Evolutionary conservation across 805 yeast species (phyloP), one percentile per base, ranked within the genome.

Genomic region (Clavispora santaluciae): DNA sequence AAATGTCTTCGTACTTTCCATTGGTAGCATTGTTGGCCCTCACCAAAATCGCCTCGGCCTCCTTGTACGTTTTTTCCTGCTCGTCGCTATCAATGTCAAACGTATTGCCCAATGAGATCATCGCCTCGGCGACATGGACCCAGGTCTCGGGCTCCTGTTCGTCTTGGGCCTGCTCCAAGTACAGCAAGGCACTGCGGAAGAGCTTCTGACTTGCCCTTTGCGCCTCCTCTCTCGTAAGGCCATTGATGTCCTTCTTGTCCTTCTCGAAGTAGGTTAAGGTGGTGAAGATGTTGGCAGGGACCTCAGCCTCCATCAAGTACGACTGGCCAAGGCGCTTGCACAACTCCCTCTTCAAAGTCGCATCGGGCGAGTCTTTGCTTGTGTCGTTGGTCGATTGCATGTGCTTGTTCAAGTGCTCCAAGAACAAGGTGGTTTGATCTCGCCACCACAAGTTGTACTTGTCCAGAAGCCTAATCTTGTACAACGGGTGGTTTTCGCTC

Each of bases 61-160:
- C 69, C 13, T 62, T 60, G 59, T 90, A 90, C 38, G 75, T 65
- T 5, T 68, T 53, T 44, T 83, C 86, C 63, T 88, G 95, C 33
- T 81, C 84, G 24, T 66, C 64, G 38, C 83, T 71, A 21, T 83
- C 88, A 20, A 76, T 64, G 7, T 81, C 86, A 45, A 74, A 70
- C 38, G 89, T 58, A 52, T 89, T 90, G 12, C 90, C 96, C 50
- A 86, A 64, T 12, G 84, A 77, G 25, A 91, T 86, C 54, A 78
- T 69, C 1, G 95, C 90, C 60, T 91, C 98, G 1, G 96, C 96
- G 35, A 85, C 73, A 54, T 79, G 76, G 10, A 82, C 95, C 86
- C 91, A 84, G 5, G 84, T 71, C 43, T 81, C 83, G 0, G 95
- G 95, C 30, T 83, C 87, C 35, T 81, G 86, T 15, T 78, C 80